Conservation (phyloP, 768 basidiomycete species). For the Boletus patriciae region DNA sequence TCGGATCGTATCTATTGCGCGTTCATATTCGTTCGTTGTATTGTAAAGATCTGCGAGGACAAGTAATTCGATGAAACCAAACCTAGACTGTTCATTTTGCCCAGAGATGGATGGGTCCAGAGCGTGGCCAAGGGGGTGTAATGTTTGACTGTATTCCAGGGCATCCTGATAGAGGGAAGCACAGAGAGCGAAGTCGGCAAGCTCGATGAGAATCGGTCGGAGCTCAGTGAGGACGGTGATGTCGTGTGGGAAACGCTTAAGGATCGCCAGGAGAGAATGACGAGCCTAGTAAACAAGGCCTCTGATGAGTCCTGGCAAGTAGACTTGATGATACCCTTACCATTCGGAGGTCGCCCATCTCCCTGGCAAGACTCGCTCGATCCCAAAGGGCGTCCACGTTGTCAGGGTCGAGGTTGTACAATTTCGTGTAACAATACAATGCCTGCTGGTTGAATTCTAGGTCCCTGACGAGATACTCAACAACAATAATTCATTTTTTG, state of each 20-base stretch:
- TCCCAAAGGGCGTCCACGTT: conserved; percentile 92
- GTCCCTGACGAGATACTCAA: conserved; percentile 57
- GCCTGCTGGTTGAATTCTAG: conserved; percentile 81
- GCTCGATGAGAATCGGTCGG: conserved; percentile 53
- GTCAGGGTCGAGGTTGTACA: conserved; percentile 71
- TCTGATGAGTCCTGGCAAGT: background rate
- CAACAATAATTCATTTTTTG: conserved; percentile 52
- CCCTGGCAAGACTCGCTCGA: conserved; percentile 75
- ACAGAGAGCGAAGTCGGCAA: conserved; percentile 64
- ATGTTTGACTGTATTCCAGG: conserved; percentile 61
- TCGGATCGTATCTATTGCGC: conserved; percentile 67
- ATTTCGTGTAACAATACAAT: conserved; percentile 87
- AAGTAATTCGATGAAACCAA: conserved; percentile 60
- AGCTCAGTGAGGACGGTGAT: conserved; percentile 77
- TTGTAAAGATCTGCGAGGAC: conserved; percentile 85
- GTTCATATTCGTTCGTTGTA: conserved; percentile 62
- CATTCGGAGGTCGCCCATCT: conserved; percentile 66
- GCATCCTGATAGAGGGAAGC: conserved; percentile 69
- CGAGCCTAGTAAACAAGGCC: conserved; percentile 18
- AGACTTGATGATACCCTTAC: conserved; percentile 39
- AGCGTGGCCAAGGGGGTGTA: conserved; percentile 45
- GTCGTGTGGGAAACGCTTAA: conserved; percentile 55
- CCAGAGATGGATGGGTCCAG: conserved; percentile 18
- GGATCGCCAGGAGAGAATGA: conserved; percentile 28
- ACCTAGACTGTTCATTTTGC: conserved; percentile 12